Conservation (phyloP, 2,329 filamentous ascomycete species). For the Chaetothyriales sp. region DNA sequence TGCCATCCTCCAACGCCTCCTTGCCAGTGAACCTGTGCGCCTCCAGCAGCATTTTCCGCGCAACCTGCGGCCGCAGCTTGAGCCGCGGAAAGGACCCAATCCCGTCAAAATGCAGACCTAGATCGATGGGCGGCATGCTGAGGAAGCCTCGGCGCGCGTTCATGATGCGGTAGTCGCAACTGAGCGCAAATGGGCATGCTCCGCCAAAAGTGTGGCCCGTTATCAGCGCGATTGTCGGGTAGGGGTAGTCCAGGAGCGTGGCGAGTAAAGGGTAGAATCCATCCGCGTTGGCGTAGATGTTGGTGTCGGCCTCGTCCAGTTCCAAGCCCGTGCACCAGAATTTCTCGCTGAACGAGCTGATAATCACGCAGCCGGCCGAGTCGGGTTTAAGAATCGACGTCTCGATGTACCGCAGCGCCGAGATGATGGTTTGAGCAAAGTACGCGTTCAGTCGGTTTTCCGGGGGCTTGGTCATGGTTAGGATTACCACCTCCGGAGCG, state of each 20-base stretch:
- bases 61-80: conserved; percentile 39
- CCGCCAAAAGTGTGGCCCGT: conserved; percentile 39
- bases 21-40: conserved; percentile 42
- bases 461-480: conserved; percentile 41
- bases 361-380: conserved; percentile 40
- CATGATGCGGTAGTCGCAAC: conserved; percentile 37
- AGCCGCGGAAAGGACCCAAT: conserved; percentile 40
- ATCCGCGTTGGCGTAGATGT: conserved; percentile 43
- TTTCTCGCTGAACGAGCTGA: conserved; percentile 33
- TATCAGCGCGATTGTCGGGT: conserved; percentile 34
- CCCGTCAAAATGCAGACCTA: conserved; percentile 43
- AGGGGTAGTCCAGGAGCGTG: conserved; percentile 37
- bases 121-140: conserved; percentile 40
- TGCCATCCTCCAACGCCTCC: conserved; percentile 38
- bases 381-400: conserved; percentile 31
- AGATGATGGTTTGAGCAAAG: conserved; percentile 41
- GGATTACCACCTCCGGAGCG: conserved; percentile 33
- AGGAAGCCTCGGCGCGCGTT: conserved; percentile 35
- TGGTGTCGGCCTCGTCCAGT: conserved; percentile 34
- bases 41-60: conserved; percentile 43
- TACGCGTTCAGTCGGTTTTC: conserved; percentile 40
- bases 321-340: conserved; percentile 38
- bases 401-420: conserved; percentile 36
- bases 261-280: conserved; percentile 42
- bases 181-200: conserved; percentile 34